Evolutionary conservation across 2,329 filamentous ascomycete species (phyloP), one percentile per base, ranked within the genome.

Genomic region (Teratosphaeria nubilosa): DNA sequence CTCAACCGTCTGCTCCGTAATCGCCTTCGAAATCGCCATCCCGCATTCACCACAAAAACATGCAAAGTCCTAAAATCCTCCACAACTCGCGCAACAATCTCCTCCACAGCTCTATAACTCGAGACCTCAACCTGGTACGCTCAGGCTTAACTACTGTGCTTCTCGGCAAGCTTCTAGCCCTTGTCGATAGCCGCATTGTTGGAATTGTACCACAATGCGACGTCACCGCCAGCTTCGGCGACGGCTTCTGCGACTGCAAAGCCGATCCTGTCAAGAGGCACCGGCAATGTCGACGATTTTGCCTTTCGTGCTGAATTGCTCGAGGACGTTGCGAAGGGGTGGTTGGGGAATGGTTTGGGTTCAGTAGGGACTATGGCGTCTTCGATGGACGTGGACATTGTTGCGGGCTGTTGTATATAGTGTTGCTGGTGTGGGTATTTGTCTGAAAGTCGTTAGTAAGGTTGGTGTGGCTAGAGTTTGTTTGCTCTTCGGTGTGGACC

Each of bases 161-260:
- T 64, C 54, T 66, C 53, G 27, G 59, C 57, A 13, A 66, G 56
- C 51, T 59, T 37, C 48, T 60, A 55, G 51, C 60, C 55, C 32
- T 61, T 62, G 9, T 37, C 55, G 56, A 64, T 58, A 16, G 59
- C 63, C 53, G 79, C 83, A 54, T 65, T 74, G 90, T 88, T 86
- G 76, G 95, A 95, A 77, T 95, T 80, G 73, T 96, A 91, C 51
- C 95, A 88, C 71, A 96, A 86, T 31, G 91, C 91, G 62, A 96
- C 79, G 71, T 95, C 85, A 7, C 88, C 88, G 56, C 92, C 92
- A 53, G 89, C 94, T 59, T 89, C 86, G 57, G 95, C 88, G 72
- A 95, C 83, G 51, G 88, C 91, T 75, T 95, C 90, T 41, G 87
- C 88, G 84, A 96, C 95, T 62, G 94, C 90, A 60, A 95, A 78